phyloP scores from a whole-genome alignment of 2,329 filamentous ascomycete genomes.

The Penicillium sp. region DNA sequence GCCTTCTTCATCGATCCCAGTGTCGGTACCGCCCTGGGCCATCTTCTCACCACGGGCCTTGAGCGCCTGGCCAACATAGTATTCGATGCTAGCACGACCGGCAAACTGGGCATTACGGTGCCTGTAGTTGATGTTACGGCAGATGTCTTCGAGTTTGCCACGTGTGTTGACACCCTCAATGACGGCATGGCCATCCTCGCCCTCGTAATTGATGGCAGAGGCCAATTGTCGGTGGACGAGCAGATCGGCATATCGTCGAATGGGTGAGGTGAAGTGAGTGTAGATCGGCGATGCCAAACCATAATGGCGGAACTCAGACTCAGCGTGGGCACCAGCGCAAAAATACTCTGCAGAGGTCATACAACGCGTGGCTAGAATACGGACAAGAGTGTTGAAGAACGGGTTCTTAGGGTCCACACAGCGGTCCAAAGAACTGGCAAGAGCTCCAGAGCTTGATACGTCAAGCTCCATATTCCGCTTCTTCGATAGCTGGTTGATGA shows the following conservation, averaged over 20 bases:
- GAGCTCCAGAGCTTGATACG: slow-evolving; percentile 83
- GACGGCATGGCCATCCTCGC: slow-evolving; percentile 58
- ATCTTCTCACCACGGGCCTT: slow-evolving; percentile 62
- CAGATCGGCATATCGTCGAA: slow-evolving; percentile 95
- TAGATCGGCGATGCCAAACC: slow-evolving; percentile 95
- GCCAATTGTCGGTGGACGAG: slow-evolving; percentile 92
- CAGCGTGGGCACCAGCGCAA: slow-evolving; percentile 86
- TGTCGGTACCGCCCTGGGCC: slow-evolving; percentile 33
- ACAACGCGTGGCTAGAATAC: slow-evolving; percentile 95
- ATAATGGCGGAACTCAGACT: slow-evolving; percentile 94
- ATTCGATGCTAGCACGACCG: slow-evolving; percentile 89
- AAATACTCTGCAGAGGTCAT: slow-evolving; percentile 99
- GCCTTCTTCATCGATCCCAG: slow-evolving; percentile 72
- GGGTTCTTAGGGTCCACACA: slow-evolving; percentile 78
- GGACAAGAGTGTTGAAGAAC: slow-evolving; percentile 97
- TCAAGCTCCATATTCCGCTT: slow-evolving; percentile 78
- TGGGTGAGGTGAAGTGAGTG: slow-evolving; percentile 97
- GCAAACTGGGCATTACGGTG: slow-evolving; percentile 97
- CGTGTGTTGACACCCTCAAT: slow-evolving; percentile 77
- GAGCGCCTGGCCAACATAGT: slow-evolving; percentile 95
- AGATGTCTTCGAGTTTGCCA: slow-evolving; percentile 83
- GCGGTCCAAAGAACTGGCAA: slow-evolving; percentile 84
- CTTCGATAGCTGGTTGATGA: slow-evolving; percentile 83
- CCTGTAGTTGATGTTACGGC: slow-evolving; percentile 96
- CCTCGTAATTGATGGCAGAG: slow-evolving; percentile 84